Base-by-base conservation (phyloP, 805 yeast genomes). In the Kazachstania martiniae region DNA sequence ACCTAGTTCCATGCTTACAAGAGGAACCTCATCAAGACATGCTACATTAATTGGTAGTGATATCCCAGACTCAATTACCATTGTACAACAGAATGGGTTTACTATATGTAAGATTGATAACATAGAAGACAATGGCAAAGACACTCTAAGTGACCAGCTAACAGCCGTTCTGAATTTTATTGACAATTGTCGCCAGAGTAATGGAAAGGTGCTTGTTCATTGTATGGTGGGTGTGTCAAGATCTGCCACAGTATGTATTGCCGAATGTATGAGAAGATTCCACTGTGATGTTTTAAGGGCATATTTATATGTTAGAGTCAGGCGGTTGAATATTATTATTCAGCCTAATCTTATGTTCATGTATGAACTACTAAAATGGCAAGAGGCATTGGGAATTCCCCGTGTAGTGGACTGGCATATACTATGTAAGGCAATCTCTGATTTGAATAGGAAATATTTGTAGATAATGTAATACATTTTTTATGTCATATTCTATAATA, bases 221-320 rank as follows among this genome's bases (percentile, higher is more conserved):
- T 89, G 97, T 47, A 81, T 94, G 49, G 96, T 85, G 29, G 97
- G 97, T 0, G 97, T 89, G 3, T 83, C 95, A 0, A 63, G 97
- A 34, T 83, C 94, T 3, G 97, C 96, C 0, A 84, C 96, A 0
- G 93, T 89, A 8, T 89, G 93, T 44, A 89, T 89, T 43, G 95
- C 95, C 1, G 96, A 86, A 51, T 89, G 84, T 24, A 87, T 89
- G 95, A 71, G 73, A 43, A 59, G 94, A 25, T 58, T 81, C 16
- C 59, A 70, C 12, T 61, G 84, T 33, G 71, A 74, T 27, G 59
- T 89, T 18, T 76, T 91, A 2, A 63, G 77, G 21, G 95, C 97
- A 0, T 89, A 87, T 48, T 58, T 87, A 27, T 85, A 66, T 58
- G 95, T 86, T n/a, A 66, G 96, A 26, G 95, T 85, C 3, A 65